Evolutionary conservation across 1,284 basidiomycete species (phyloP).

Genomic region (Volvariella volvacea): DNA sequence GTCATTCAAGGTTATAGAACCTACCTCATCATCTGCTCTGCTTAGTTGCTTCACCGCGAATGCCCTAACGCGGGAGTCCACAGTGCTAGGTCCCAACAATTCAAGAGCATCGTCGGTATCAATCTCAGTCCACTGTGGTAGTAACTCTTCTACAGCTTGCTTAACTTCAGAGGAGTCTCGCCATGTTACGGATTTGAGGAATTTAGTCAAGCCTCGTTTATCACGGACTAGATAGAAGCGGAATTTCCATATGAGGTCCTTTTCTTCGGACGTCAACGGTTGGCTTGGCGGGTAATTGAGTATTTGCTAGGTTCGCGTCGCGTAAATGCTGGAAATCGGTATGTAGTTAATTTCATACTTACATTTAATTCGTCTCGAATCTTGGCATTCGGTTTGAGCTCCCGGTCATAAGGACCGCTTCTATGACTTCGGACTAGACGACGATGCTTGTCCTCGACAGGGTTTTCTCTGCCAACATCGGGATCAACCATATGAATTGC

Average conservation of each 20-base stretch:
- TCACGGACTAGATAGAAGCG: conserved; percentile 92
- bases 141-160: conserved; percentile 92
- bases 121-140: conserved; percentile 97
- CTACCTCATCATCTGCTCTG: conserved; percentile 90
- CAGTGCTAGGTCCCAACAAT: conserved; percentile 85
- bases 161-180: conserved; percentile 93
- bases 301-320: conserved; percentile 61
- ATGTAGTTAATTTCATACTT: conserved; percentile 18
- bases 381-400: conserved; percentile 94
- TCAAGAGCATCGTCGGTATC: conserved; percentile 97
- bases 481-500: conserved; percentile 60
- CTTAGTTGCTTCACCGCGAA: conserved; percentile 92
- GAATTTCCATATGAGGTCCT: conserved; percentile 98
- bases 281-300: conserved; percentile 90
- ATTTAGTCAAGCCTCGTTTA: conserved; percentile 92
- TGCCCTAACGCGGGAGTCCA: conserved; percentile 86
- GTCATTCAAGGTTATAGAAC: conserved; percentile 17
- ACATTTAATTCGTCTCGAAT: conserved; percentile 92
- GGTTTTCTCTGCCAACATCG: conserved; percentile 86
- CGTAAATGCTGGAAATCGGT: conserved; percentile 1
- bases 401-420: conserved; percentile 90
- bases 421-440: conserved; percentile 92
- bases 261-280: conserved; percentile 84
- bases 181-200: conserved; percentile 98
- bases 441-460: conserved; percentile 96